Base-by-base conservation (phyloP, 2,329 filamentous ascomycete species). In the Exserohilum rostratum region DNA sequence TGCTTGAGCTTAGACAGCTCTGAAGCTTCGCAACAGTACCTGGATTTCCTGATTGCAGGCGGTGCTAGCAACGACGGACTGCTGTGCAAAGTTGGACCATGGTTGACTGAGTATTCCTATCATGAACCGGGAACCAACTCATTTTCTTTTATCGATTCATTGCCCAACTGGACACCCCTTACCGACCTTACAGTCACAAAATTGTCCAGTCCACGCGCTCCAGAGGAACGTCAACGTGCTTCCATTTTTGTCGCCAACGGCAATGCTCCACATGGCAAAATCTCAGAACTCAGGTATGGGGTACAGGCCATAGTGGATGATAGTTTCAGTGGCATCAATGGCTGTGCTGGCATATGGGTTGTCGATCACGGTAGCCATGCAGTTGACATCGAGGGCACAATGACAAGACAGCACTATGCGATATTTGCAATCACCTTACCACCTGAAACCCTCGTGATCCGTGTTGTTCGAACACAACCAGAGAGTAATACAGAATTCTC, bases 1-100 rank as follows among this genome's bases (percentile, higher is more conserved):
- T 90, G 87, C 48, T 70, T 85, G 15, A 79, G 80, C 52, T 80
- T 90, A n/a, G 66, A 68, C 42, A 60, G 60, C 31, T 64, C 64
- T 1, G 86, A 84, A 43, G 61, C 58, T 31, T 64, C 60, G 49
- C 84, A 85, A 58, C 78, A 82, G 31, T 86, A 84, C 53, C 86
- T 87, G 2, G 93, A 96, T 71, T 82, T 96, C n/a, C 78, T 96
- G 42, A 83, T 96, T 31, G 85, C 89, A 43, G 90, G 89, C 4
- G 92, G 93, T 0, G 87, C 90, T 61, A 89, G 88, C 48, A 90
- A 91, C 7, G 85, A 88, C 56, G 93, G 93, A 6, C 87, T 88
- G 0, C 81, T 95, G 5, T 93, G 89, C 79, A 85, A 87, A 74
- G 87, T 90, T 73, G 77, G 82, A 63, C 59, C 67, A 9, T 74